phyloP scores from a whole-genome alignment of 2,329 filamentous ascomycete genomes.

The Dothidotthia symphoricarpi region DNA sequence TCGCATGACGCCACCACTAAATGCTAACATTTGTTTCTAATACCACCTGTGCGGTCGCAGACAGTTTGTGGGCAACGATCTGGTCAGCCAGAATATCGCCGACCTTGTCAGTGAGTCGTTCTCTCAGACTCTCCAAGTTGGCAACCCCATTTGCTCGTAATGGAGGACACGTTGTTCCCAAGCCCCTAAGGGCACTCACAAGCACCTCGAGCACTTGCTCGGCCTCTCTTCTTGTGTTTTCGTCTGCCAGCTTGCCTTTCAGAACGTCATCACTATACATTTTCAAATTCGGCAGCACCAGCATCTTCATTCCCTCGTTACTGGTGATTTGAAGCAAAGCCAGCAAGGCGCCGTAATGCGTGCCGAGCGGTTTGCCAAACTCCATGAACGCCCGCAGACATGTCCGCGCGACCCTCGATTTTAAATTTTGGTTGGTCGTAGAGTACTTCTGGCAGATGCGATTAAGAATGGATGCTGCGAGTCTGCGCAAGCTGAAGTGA shows the following conservation, averaged over 20 bases:
- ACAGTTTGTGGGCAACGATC: slow-evolving; percentile 42
- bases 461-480: slow-evolving; percentile 77
- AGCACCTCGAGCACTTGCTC: slow-evolving; percentile 61
- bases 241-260: slow-evolving; percentile 51
- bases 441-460: slow-evolving; percentile 80
- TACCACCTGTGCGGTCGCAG: slow-evolving; percentile 23
- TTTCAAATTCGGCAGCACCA: slow-evolving; percentile 66
- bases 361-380: slow-evolving; percentile 74
- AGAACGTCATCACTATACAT: slow-evolving; percentile 61
- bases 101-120: slow-evolving; percentile 44
- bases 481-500: slow-evolving; percentile 79
- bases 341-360: slow-evolving; percentile 84
- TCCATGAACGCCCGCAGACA: slow-evolving; percentile 92
- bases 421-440: slow-evolving; percentile 74
- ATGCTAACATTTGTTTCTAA: slow-evolving; percentile 25
- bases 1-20: slow-evolving; percentile 2
- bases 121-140: slow-evolving; percentile 42
- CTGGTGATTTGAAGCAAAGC: slow-evolving; percentile 78
- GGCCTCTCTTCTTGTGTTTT: slow-evolving; percentile 57
- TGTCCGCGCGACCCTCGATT: slow-evolving; percentile 85
- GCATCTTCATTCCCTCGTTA: slow-evolving; percentile 59
- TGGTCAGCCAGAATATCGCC: slow-evolving; percentile 46
- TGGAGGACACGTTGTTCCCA: slow-evolving; percentile 50
- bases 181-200: slow-evolving; percentile 54
- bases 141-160: slow-evolving; percentile 42